Evolutionary conservation across 2,329 filamentous ascomycete genomes (phyloP), one percentile per base, ranked within the genome.

Genomic region (Epichloe sibirici): DNA sequence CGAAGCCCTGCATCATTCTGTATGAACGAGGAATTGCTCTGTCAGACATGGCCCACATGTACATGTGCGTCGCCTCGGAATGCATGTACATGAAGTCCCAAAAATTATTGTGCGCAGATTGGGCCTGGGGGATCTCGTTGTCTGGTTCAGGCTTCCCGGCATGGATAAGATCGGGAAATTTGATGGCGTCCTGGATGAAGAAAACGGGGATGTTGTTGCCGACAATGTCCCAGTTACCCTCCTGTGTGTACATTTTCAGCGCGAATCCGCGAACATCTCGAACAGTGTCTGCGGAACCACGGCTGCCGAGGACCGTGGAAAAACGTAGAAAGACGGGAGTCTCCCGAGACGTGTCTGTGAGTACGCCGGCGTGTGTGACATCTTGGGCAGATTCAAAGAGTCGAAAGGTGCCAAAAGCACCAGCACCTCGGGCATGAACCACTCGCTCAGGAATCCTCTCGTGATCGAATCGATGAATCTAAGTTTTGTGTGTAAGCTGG

Each of bases 1-100:
- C 86, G 53, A 90, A 91, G 0, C 87, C 87, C 58, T 91, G 85
- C 84, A 91, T 90, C 85, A 90, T 90, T 25, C 87, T 81, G 68
- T 76, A 90, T 0, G 83, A 88, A 2, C 85, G 78, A 1, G 86
- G 86, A 52, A 88, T 88, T 0, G 75, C 74, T 31, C 85, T 77
- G 63, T 90, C 87, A 8, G 80, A 85, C 82, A 89, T 87, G 34
- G 81, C 72, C 86, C 86, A 90, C 74, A 87, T 81, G 59, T 79
- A 85, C 83, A 88, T 89, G 65, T 90, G 85, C 0, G 85, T 88
- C 0, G 84, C 78, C 64, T 91, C 85, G 0, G 79, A 71, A 60
- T 89, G 66, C 50, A 61, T 59, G 57, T 72, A 83, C 42, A 78
- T 73, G 59, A 88, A 89, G 61, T 90, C 85, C 85, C 84, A 89